These are phyloP conservation scores for Aureobasidium zeae DNA, from an alignment of 2,329 filamentous ascomycete genomes.

Conservation along the genomic window DNA sequence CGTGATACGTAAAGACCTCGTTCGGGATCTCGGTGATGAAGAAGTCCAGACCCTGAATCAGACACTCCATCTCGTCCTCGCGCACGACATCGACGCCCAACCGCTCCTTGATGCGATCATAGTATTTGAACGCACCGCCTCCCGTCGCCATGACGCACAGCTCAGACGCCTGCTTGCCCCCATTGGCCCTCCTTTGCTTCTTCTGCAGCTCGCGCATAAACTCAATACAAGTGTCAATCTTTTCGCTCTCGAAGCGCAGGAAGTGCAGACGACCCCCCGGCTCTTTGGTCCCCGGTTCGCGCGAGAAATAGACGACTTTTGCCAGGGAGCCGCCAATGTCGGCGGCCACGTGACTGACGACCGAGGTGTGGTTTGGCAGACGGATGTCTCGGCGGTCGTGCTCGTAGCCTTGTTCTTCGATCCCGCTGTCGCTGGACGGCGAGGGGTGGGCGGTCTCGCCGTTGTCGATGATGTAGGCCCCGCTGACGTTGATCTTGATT, in stretches of 20 bases:
- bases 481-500: conserved; percentile 92
- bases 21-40: conserved; percentile 97
- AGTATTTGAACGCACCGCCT: conserved; percentile 93
- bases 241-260: conserved; percentile 89
- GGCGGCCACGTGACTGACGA: conserved; percentile 93
- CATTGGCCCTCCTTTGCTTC: conserved; percentile 48
- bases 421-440: conserved; percentile 25
- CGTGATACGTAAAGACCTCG: conserved; percentile 95
- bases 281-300: conserved; percentile 66
- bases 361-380: conserved; percentile 87
- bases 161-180: conserved; percentile 36
- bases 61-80: conserved; percentile 97
- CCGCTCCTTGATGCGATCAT: conserved; percentile 76
- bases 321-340: conserved; percentile 96
- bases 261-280: conserved; percentile 89
- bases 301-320: conserved; percentile 95
- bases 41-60: conserved; percentile 90
- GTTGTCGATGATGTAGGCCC: conserved; percentile 83
- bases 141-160: conserved; percentile 93
- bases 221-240: conserved; percentile 84
- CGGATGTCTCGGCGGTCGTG: conserved; percentile 86
- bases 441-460: conserved; percentile 26
- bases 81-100: conserved; percentile 79
- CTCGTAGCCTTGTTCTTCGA: conserved; percentile 46
- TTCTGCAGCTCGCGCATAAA: conserved; percentile 81